Percentiles rank a stretch among this genome's conserved stretches.
Evolutionary conservation across 2,329 filamentous ascomycete species (phyloP).

Genomic region (Beauveria scarabaeidicola): DNA sequence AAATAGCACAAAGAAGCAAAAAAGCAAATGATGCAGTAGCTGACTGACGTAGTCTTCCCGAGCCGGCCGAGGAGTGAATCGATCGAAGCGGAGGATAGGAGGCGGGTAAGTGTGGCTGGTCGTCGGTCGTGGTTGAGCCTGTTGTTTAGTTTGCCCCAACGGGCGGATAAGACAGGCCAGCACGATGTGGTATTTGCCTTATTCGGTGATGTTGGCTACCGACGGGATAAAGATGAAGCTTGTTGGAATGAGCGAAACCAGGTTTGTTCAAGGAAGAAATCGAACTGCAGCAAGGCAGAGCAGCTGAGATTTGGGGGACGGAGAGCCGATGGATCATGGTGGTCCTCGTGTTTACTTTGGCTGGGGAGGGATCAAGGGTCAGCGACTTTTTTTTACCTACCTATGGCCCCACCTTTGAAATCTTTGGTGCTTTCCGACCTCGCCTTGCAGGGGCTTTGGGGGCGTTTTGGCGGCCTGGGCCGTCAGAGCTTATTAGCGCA

Average conservation of each 20-base stretch:
- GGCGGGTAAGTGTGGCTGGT: neutral
- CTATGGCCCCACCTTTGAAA: neutral
- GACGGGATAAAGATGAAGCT: neutral
- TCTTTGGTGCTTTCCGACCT: neutral
- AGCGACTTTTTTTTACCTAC: slow-evolving; percentile 11
- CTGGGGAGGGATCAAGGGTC: slow-evolving; percentile 7
- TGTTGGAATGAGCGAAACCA: neutral
- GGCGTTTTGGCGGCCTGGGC: neutral
- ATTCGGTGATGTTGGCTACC: neutral
- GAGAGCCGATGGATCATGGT: neutral
- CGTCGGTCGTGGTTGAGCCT: neutral
- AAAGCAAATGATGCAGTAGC: neutral
- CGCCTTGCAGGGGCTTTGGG: neutral
- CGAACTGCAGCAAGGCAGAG: neutral
- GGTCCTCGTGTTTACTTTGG: slow-evolving; percentile 10
- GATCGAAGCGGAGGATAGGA: neutral
- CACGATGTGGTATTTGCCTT: neutral
- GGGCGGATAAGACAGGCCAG: slow-evolving; percentile 7
- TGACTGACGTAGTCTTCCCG: neutral
- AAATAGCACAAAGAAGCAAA: neutral
- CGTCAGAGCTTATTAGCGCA: neutral
- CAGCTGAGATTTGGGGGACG: slow-evolving; percentile 5
- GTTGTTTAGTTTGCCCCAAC: slow-evolving; percentile 8
- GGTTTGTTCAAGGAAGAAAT: neutral
- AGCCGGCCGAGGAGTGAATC: neutral